Percentiles rank a stretch among this genome's conserved stretches.
phyloP scores from a whole-genome alignment of 1,139 yeast species.

The Geotrichum candidum region DNA sequence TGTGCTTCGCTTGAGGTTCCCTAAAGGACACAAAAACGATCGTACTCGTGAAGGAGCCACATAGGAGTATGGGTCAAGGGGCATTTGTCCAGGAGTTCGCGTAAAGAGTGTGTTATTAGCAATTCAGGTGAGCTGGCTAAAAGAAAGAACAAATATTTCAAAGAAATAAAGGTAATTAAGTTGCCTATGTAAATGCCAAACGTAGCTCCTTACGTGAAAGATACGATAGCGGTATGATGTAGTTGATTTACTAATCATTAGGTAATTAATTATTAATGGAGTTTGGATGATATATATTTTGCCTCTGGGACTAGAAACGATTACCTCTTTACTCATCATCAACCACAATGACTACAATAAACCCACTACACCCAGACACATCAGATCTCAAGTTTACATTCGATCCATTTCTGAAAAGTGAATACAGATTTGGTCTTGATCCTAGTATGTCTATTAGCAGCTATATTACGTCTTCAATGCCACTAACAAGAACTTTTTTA shows the following conservation, averaged over 20 bases:
- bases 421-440: constrained; percentile 75
- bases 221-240: background rate
- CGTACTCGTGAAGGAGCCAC: constrained; percentile 60
- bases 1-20: constrained; percentile 44
- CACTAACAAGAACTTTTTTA: constrained; percentile 38
- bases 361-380: constrained; percentile 33
- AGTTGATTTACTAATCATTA: background rate
- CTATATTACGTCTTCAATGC: background rate
- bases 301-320: background rate
- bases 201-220: background rate
- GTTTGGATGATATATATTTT: background rate
- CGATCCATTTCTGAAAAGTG: constrained; percentile 75
- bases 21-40: constrained; percentile 66
- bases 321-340: background rate
- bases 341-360: constrained; percentile 10
- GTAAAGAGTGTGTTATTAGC: background rate
- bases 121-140: background rate
- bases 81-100: constrained; percentile 17
- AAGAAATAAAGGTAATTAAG: background rate
- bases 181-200: background rate
- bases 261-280: background rate
- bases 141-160: background rate
- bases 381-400: constrained; percentile 56
- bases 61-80: constrained; percentile 41
- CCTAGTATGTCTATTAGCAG: constrained; percentile 1